A percentile compares a stretch with the other conserved stretches of the same genome.
These are phyloP conservation scores for Dioszegia hungarica DNA, from an alignment of 768 basidiomycete species.

Conservation along the genomic window DNA sequence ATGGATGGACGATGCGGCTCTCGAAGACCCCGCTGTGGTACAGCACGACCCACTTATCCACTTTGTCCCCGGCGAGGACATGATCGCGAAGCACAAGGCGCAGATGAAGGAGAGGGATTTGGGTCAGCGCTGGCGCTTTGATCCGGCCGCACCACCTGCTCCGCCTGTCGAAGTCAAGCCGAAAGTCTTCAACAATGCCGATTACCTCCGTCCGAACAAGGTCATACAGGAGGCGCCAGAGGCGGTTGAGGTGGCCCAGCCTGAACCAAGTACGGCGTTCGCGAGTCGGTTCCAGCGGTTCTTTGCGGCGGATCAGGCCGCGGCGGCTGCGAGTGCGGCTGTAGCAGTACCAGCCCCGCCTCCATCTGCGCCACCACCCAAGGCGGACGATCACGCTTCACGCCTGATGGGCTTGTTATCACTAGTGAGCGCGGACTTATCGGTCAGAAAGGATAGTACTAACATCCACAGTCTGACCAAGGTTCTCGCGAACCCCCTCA, in stretches of 20 bases:
- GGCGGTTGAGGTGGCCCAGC: constrained; percentile 7
- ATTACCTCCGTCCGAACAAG: constrained; percentile 30
- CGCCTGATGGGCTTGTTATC: constrained; percentile 12
- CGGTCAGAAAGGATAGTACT: background rate
- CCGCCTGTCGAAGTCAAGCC: constrained; percentile 13
- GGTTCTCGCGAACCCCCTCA: background rate
- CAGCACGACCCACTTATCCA: constrained; percentile 22
- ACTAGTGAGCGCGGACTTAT: background rate
- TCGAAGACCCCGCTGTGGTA: constrained; percentile 16
- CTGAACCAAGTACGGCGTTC: constrained; percentile 9
- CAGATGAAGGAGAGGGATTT: constrained; percentile 23
- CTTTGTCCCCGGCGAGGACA: constrained; percentile 40
- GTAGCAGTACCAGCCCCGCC: background rate
- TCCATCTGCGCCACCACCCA: background rate
- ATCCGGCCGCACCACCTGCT: constrained; percentile 14
- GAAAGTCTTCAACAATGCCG: constrained; percentile 33
- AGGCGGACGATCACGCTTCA: constrained; percentile 10
- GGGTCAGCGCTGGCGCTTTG: constrained; percentile 14
- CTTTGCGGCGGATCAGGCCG: constrained; percentile 14
- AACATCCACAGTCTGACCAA: background rate
- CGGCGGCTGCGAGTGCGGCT: background rate
- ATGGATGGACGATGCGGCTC: constrained; percentile 35
- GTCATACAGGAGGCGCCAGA: constrained; percentile 7
- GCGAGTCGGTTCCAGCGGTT: constrained; percentile 39
- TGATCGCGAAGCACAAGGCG: constrained; percentile 38